phyloP scores from a whole-genome alignment of 2,329 filamentous ascomycete genomes.

The Helminthosporium solani region DNA sequence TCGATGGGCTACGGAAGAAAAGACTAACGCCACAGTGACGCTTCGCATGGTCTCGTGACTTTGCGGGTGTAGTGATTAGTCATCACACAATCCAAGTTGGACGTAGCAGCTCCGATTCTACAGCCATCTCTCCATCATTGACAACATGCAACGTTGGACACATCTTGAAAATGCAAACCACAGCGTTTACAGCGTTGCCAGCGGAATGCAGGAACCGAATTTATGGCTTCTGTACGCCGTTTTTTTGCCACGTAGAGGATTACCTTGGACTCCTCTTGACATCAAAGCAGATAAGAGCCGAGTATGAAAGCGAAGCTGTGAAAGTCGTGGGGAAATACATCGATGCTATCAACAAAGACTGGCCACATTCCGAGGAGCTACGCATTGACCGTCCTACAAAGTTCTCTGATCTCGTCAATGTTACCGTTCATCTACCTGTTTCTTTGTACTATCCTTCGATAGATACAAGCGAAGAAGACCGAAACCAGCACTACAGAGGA shows the following conservation, averaged over 20 bases:
- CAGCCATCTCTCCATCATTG: neutral
- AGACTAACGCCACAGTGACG: too few species aligned
- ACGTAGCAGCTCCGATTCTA: too few species aligned
- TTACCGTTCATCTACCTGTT: constrained; percentile 5
- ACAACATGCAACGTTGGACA: neutral
- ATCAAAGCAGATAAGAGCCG: constrained; percentile 4
- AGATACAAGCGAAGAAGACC: neutral
- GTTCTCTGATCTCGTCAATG: neutral
- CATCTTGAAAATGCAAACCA: neutral
- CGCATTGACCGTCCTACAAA: neutral
- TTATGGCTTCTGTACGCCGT: constrained; percentile 8
- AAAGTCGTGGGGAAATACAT: neutral
- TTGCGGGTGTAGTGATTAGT: too few species aligned
- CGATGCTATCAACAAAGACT: neutral
- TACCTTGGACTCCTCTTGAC: constrained; percentile 7
- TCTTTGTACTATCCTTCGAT: constrained; percentile 6
- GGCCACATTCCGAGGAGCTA: constrained; percentile 2
- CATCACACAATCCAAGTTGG: too few species aligned
- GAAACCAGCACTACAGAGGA: neutral
- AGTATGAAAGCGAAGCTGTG: constrained; percentile 9
- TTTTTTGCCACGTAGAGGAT: constrained; percentile 1
- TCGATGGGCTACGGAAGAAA: too few species aligned
- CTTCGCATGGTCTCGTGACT: too few species aligned
- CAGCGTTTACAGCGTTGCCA: constrained; percentile 1
- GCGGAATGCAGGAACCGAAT: constrained; percentile 7